These are phyloP conservation scores for Rhodotorula sp. DNA, from an alignment of 1,284 basidiomycete species.

Conservation along the genomic window DNA sequence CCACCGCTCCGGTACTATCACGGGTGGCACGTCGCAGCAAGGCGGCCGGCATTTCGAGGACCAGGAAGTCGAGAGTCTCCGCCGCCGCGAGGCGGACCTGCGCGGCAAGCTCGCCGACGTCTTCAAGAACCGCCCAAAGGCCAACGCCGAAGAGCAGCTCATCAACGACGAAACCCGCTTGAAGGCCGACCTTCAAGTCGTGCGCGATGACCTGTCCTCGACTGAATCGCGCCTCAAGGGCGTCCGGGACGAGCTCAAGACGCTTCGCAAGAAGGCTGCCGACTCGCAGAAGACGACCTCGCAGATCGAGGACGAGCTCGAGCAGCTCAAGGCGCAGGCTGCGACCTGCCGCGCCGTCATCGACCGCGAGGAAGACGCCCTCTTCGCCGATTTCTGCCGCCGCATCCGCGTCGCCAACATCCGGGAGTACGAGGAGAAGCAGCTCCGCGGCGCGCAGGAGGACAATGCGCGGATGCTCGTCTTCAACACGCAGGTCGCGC, in stretches of 20 bases:
- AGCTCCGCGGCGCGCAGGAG: conserved; percentile 80
- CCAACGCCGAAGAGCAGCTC: conserved; percentile 76
- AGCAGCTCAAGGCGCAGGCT: conserved; percentile 60
- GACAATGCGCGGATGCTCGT: conserved; percentile 80
- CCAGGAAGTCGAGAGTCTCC: conserved; percentile 67
- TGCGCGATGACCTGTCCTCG: conserved; percentile 76
- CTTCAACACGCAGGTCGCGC: conserved; percentile 82
- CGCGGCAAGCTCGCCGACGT: conserved; percentile 78
- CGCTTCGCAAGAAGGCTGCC: conserved; percentile 65
- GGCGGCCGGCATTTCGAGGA: conserved; percentile 84
- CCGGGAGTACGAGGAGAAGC: conserved; percentile 90
- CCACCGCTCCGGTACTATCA: conserved; percentile 95
- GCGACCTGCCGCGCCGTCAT: conserved; percentile 62
- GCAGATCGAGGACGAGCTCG: conserved; percentile 57
- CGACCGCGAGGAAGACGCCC: conserved; percentile 72
- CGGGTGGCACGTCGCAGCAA: conserved; percentile 80
- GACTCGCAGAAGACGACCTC: conserved; percentile 65
- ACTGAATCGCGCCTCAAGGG: conserved; percentile 65
- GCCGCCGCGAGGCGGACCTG: conserved; percentile 60
- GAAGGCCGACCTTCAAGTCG: conserved; percentile 69
- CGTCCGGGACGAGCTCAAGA: conserved; percentile 71
- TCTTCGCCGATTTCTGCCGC: conserved; percentile 78
- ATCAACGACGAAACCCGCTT: conserved; percentile 73
- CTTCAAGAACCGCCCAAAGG: conserved; percentile 72
- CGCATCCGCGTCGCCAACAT: conserved; percentile 80